A percentile compares a stretch with the other conserved stretches of the same genome.
Conservation (phyloP, 2,329 filamentous ascomycete genomes). For the Colletotrichum liriopes region DNA sequence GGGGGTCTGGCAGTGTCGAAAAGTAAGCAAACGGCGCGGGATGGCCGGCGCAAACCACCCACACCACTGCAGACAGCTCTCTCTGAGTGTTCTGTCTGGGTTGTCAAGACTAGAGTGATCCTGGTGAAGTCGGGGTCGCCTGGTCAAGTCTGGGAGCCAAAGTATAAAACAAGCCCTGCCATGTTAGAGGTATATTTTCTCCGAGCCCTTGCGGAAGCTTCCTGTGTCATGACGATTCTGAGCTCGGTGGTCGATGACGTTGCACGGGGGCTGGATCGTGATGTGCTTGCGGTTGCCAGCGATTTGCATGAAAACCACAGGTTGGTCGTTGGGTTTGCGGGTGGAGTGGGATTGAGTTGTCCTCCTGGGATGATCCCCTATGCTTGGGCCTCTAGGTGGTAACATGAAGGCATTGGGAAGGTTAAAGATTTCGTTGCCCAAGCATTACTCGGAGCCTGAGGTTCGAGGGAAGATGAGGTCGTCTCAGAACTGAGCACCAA, state of each 20-base stretch:
- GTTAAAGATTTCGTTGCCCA: conserved; percentile 25
- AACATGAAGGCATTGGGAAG: conserved; percentile 17
- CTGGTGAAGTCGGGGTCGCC: conserved; percentile 23
- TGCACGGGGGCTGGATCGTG: conserved; percentile 17
- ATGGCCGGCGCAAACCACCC: conserved; percentile 1
- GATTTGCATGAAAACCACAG: conserved; percentile 16
- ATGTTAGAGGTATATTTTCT: conserved; percentile 35
- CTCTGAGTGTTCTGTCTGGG: not conserved
- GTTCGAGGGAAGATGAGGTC: conserved; percentile 29
- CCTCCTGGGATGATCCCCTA: conserved; percentile 27
- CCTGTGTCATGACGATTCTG: conserved; percentile 20
- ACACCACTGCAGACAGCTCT: not conserved
- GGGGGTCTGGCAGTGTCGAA: conserved; percentile 17
- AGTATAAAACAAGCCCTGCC: conserved; percentile 15
- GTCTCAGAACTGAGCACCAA: conserved; percentile 15
- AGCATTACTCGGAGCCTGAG: conserved; percentile 23
- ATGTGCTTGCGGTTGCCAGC: conserved; percentile 22
- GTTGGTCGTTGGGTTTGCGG: conserved; percentile 9
- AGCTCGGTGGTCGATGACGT: conserved; percentile 31
- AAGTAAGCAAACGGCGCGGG: not conserved
- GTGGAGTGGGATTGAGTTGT: conserved; percentile 28
- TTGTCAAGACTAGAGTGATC: conserved; percentile 7
- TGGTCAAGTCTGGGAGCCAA: conserved; percentile 6
- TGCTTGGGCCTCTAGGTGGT: conserved; percentile 27
- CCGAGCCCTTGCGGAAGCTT: conserved; percentile 21